Evolutionary conservation across 768 basidiomycete species (phyloP).

Genomic region (Termitomyces sp.): DNA sequence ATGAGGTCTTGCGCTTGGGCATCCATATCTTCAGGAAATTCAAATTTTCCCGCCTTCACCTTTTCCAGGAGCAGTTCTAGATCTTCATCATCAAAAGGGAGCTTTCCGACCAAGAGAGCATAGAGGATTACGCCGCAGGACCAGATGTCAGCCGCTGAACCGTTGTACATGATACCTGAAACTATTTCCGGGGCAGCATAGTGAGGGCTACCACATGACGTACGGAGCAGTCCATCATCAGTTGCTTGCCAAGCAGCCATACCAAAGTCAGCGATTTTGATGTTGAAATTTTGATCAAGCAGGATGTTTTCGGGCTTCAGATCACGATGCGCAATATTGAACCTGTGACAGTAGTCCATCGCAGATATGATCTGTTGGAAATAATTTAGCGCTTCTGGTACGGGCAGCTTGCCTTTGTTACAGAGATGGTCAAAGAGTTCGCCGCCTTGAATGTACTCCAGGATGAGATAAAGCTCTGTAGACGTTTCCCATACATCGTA

Average conservation of each 20-base stretch:
- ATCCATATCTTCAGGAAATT: slow-evolving; percentile 72
- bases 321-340: slow-evolving; percentile 93
- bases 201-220: slow-evolving; percentile 92
- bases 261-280: slow-evolving; percentile 98
- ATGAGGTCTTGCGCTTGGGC: slow-evolving; percentile 75
- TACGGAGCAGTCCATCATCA: slow-evolving; percentile 55
- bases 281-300: slow-evolving; percentile 76
- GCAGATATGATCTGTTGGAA: slow-evolving; percentile 94
- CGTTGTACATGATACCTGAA: slow-evolving; percentile 79
- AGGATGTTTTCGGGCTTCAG: slow-evolving; percentile 94
- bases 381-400: slow-evolving; percentile 74
- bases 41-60: slow-evolving; percentile 70
- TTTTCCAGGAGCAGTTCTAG: slow-evolving; percentile 74
- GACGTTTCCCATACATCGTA: slow-evolving; percentile 98
- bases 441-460: slow-evolving; percentile 93
- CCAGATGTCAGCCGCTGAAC: slow-evolving; percentile 92
- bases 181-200: slow-evolving; percentile 95
- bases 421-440: slow-evolving; percentile 94
- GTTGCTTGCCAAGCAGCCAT: slow-evolving; percentile 91
- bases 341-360: slow-evolving; percentile 90
- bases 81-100: slow-evolving; percentile 95
- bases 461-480: slow-evolving; percentile 83
- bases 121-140: slow-evolving; percentile 94
- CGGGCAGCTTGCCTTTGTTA: slow-evolving; percentile 67
- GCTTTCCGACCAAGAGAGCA: slow-evolving; percentile 78